Conservation (phyloP, 352 stramenopile species). For the Pythium volutum region DNA sequence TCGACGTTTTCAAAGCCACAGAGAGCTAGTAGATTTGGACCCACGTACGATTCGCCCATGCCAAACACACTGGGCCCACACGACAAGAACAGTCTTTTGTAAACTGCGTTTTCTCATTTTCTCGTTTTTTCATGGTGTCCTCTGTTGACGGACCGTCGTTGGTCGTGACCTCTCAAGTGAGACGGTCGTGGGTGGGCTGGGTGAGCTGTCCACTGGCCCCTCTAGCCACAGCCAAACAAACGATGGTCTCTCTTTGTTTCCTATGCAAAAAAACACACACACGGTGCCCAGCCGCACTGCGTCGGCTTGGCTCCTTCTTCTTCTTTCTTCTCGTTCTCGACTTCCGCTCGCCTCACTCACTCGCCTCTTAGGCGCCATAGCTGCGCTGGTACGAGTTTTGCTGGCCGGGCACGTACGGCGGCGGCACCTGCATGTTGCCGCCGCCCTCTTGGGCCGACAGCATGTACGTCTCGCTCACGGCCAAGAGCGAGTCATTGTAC, state of each 20-base stretch:
- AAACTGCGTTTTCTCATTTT: no score
- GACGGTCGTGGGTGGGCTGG: not conserved
- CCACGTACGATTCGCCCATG: no score
- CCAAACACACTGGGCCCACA: no score
- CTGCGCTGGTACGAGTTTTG: slow-evolving; percentile 89
- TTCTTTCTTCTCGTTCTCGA: not conserved
- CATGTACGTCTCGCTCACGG: slow-evolving; percentile 84
- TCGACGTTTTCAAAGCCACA: no score
- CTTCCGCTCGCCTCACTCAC: not conserved
- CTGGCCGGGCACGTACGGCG: slow-evolving; percentile 85
- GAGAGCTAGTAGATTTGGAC: no score
- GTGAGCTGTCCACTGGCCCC: not conserved
- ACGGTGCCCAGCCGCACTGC: no score
- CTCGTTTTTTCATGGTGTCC: no score
- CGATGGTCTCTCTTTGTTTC: not conserved
- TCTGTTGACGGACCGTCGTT: no score
- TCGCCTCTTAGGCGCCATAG: slow-evolving; percentile 65
- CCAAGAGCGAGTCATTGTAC: slow-evolving; percentile 88
- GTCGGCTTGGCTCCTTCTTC: no score
- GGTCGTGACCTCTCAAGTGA: no score
- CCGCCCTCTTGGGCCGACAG: slow-evolving; percentile 69
- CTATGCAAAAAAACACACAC: slow-evolving; percentile 2
- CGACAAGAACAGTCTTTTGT: no score
- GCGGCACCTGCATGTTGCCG: slow-evolving; percentile 47
- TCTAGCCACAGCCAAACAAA: not conserved